phyloP scores from a whole-genome alignment of 164 flowering plant species.

The Magnolia kwangsiensis region DNA sequence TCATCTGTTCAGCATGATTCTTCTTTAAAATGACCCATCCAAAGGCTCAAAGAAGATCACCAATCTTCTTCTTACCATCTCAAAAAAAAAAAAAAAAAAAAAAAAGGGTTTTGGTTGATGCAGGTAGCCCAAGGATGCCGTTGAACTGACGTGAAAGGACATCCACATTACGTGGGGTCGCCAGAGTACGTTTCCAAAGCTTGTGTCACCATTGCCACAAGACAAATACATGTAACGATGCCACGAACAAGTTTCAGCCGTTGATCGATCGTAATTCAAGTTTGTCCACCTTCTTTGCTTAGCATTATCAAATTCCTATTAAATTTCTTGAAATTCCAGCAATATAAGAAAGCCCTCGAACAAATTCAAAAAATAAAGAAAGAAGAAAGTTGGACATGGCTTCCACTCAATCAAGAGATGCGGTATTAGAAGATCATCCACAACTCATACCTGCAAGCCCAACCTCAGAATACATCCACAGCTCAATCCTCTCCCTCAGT shows the following conservation, averaged over 20 bases:
- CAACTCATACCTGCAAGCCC: conserved; percentile 5
- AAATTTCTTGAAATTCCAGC: not conserved
- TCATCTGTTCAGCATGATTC: too few species aligned
- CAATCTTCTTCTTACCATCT: too few species aligned
- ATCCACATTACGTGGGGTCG: too few species aligned
- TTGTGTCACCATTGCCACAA: too few species aligned
- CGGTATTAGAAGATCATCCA: not conserved
- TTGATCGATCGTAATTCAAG: too few species aligned
- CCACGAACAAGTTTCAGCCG: not conserved
- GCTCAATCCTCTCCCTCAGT: conserved; percentile 6
- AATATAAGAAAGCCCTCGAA: not conserved
- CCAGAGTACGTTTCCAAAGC: too few species aligned
- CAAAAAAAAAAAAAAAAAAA: too few species aligned
- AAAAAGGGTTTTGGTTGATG: too few species aligned
- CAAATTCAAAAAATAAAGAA: not conserved
- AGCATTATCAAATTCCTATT: not conserved
- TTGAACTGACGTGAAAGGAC: too few species aligned
- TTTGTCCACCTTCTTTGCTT: not conserved
- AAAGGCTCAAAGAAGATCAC: too few species aligned
- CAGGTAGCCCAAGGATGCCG: too few species aligned
- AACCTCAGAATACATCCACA: conserved; percentile 6
- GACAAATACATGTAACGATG: not conserved
- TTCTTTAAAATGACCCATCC: too few species aligned
- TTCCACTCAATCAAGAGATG: not conserved
- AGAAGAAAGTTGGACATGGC: not conserved